phyloP scores from a whole-genome alignment of 805 yeast genomes.

The Vanderwaltozyma tropicalis region DNA sequence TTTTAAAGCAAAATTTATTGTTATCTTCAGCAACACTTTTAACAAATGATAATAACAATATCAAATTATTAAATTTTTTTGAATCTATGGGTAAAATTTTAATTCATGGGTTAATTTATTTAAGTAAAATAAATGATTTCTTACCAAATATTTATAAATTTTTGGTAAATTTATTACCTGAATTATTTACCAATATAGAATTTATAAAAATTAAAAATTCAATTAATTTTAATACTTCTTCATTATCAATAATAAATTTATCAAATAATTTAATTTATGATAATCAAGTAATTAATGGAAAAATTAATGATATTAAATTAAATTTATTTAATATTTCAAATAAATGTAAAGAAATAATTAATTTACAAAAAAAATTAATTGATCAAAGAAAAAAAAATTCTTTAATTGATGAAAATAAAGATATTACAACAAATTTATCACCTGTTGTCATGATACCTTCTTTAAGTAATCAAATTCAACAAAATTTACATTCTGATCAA shows the following conservation, averaged over 20 bases:
- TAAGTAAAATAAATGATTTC: neutral
- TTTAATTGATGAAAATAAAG: neutral
- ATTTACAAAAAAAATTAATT: neutral
- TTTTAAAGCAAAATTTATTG: conserved; percentile 6
- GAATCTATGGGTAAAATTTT: neutral
- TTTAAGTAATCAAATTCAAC: conserved; percentile 1
- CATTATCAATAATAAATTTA: too few species aligned
- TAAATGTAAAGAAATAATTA: neutral
- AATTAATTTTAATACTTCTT: neutral
- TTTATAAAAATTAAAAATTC: neutral
- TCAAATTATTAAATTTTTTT: neutral
- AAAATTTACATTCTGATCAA: neutral
- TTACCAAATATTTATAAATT: neutral
- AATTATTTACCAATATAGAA: neutral
- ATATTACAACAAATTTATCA: neutral
- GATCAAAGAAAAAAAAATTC: neutral
- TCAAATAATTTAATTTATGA: neutral
- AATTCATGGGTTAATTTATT: neutral
- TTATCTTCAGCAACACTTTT: neutral
- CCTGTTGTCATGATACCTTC: neutral
- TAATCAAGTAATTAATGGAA: neutral
- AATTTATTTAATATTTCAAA: neutral
- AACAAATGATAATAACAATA: neutral
- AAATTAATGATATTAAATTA: neutral
- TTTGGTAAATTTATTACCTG: neutral